Percentiles rank a stretch among this genome's conserved stretches.
Conservation (phyloP, 2,329 filamentous ascomycete genomes). For the Clonostachys rosea region DNA sequence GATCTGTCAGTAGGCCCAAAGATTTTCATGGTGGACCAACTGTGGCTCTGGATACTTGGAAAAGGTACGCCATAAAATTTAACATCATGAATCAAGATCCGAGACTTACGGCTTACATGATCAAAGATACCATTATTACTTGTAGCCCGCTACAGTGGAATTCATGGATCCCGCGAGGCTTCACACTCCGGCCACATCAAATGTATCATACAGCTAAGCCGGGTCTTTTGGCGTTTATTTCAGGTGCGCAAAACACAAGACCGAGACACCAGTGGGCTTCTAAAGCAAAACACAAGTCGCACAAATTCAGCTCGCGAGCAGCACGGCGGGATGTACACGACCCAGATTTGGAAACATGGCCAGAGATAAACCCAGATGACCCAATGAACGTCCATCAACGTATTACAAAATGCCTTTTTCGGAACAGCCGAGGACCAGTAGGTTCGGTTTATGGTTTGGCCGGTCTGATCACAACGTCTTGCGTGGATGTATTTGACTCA, state of each 20-base stretch:
- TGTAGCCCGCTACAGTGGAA: constrained; percentile 3
- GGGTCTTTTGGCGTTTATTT: no score
- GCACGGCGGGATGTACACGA: no score
- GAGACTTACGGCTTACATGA: neutral
- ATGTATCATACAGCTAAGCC: no score
- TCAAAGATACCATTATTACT: constrained; percentile 3
- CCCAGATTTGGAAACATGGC: neutral
- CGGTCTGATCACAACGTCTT: constrained; percentile 3
- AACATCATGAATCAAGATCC: no score
- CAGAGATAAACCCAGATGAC: neutral
- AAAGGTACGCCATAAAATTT: neutral
- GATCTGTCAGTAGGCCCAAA: neutral
- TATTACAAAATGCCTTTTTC: neutral
- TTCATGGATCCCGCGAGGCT: neutral
- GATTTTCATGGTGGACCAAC: neutral
- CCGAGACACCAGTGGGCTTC: no score
- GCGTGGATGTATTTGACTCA: constrained; percentile 6
- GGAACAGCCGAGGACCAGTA: neutral
- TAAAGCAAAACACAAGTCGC: no score
- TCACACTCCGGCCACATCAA: neutral
- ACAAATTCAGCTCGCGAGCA: no score
- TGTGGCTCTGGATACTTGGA: neutral
- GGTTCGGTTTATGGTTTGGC: constrained; percentile 4
- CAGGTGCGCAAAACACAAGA: no score
- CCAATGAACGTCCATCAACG: neutral